phyloP scores from a whole-genome alignment of 805 yeast genomes.

The Kodamaea jinghongensis region DNA sequence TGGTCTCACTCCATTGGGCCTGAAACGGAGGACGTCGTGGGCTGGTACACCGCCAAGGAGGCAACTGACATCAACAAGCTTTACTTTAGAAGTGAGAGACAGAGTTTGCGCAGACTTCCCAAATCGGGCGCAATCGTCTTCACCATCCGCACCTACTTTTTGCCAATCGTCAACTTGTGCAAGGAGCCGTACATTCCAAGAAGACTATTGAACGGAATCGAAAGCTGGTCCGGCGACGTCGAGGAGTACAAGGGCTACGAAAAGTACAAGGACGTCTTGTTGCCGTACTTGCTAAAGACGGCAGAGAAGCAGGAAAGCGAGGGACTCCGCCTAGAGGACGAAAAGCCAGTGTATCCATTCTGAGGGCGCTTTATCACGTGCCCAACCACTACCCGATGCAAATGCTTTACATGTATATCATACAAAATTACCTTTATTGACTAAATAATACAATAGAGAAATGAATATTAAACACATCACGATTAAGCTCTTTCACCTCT shows the following conservation, averaged over 20 bases:
- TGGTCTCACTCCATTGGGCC: slow-evolving; percentile 67
- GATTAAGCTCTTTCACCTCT: slow-evolving; percentile 89
- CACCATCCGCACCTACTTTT: slow-evolving; percentile 62
- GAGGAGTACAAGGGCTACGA: slow-evolving; percentile 57
- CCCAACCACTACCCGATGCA: no score
- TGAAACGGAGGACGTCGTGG: slow-evolving; percentile 43
- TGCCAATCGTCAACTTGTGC: slow-evolving; percentile 51
- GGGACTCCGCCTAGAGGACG: slow-evolving; percentile 41
- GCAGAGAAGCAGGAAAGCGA: slow-evolving; percentile 47
- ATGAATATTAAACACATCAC: slow-evolving; percentile 7
- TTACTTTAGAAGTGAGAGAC: slow-evolving; percentile 64
- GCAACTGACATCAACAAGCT: slow-evolving; percentile 48
- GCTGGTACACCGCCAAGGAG: slow-evolving; percentile 60
- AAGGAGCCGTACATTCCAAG: slow-evolving; percentile 62
- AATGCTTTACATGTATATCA: no score
- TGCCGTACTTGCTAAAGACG: slow-evolving; percentile 52
- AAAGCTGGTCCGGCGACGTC: slow-evolving; percentile 61
- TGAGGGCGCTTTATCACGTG: no score
- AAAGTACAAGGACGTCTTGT: slow-evolving; percentile 49
- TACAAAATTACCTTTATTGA: slow-evolving; percentile 1
- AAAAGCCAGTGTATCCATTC: slow-evolving; percentile 43
- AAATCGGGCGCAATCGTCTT: slow-evolving; percentile 55
- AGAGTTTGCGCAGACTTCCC: slow-evolving; percentile 60
- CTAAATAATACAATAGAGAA: slow-evolving; percentile 12
- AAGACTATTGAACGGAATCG: slow-evolving; percentile 55